These are phyloP conservation scores for Geranium brycei DNA, from an alignment of 345 rosid species.

Conservation along the genomic window DNA sequence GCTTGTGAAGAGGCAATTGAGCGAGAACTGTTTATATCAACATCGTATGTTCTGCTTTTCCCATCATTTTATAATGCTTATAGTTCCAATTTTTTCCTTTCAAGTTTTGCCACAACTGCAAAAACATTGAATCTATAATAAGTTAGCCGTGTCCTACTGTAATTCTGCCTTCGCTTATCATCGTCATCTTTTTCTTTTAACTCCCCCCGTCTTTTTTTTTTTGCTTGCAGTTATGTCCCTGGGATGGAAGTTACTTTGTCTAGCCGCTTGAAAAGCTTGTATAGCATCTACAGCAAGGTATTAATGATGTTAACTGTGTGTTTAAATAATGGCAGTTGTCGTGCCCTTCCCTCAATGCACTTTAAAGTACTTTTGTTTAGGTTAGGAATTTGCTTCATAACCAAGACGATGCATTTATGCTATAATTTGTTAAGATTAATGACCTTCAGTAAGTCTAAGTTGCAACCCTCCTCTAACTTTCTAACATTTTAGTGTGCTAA, in stretches of 20 bases:
- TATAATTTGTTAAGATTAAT: background rate
- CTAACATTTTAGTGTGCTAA: background rate
- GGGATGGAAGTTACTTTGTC: slow-evolving; percentile 72
- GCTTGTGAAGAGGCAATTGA: slow-evolving; percentile 60
- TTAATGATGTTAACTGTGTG: slow-evolving; percentile 1
- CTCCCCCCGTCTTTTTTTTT: background rate
- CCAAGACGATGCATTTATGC: background rate
- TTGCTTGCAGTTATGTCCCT: slow-evolving; percentile 47
- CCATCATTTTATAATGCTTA: slow-evolving; percentile 4
- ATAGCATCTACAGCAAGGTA: slow-evolving; percentile 64
- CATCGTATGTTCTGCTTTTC: slow-evolving; percentile 38
- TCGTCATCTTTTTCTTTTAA: too few species aligned
- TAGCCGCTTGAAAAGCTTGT: slow-evolving; percentile 55
- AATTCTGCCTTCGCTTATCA: slow-evolving; percentile 6
- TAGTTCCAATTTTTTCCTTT: background rate
- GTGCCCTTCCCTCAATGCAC: background rate
- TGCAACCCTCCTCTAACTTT: background rate
- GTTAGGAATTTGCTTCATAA: background rate
- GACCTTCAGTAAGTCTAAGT: background rate
- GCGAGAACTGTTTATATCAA: slow-evolving; percentile 45
- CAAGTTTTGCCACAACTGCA: background rate
- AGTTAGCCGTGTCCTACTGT: slow-evolving; percentile 3
- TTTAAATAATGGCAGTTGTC: background rate
- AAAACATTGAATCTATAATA: background rate
- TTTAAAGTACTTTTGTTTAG: background rate